Conservation (phyloP, 495 filamentous ascomycete genomes). For the Aspergillus egyptiacus region DNA sequence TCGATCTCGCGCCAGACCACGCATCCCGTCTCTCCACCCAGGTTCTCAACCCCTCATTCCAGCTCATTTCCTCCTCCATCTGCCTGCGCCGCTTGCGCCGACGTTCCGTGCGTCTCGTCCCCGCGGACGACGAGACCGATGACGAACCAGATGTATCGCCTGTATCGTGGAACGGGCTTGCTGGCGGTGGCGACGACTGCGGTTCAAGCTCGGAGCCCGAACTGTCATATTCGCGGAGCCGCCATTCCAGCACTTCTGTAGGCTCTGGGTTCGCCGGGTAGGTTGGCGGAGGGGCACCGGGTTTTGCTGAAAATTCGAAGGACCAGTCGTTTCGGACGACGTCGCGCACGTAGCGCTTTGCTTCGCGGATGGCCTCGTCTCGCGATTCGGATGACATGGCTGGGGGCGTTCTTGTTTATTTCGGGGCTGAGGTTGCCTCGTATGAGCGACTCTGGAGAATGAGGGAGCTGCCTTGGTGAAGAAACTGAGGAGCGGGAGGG, state of each 20-base stretch:
- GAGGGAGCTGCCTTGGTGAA: no score
- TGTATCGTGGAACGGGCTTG: constrained; percentile 10
- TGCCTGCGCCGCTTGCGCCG: constrained; percentile 53
- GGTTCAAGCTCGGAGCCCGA: constrained; percentile 41
- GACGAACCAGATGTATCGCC: constrained; percentile 4
- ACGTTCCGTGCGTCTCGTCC: constrained; percentile 27
- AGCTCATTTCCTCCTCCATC: constrained; percentile 68
- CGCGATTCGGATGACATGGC: constrained; percentile 31
- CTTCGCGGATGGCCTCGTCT: constrained; percentile 40
- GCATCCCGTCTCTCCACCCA: constrained; percentile 71
- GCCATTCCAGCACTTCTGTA: constrained; percentile 35
- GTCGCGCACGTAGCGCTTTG: constrained; percentile 37
- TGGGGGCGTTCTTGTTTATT: neutral
- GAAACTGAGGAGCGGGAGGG: constrained; percentile 2
- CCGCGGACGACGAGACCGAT: neutral
- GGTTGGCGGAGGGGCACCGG: constrained; percentile 22
- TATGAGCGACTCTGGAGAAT: no score
- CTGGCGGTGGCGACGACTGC: constrained; percentile 21
- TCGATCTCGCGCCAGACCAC: constrained; percentile 71
- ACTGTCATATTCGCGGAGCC: constrained; percentile 38
- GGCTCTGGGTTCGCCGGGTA: constrained; percentile 23
- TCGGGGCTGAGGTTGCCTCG: neutral
- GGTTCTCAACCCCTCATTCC: constrained; percentile 75
- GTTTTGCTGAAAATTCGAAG: constrained; percentile 28
- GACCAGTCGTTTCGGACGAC: constrained; percentile 42